These are phyloP conservation scores for Podila clonocystis DNA, from an alignment of 192 early-diverging fungal genomes.

Conservation along the genomic window DNA sequence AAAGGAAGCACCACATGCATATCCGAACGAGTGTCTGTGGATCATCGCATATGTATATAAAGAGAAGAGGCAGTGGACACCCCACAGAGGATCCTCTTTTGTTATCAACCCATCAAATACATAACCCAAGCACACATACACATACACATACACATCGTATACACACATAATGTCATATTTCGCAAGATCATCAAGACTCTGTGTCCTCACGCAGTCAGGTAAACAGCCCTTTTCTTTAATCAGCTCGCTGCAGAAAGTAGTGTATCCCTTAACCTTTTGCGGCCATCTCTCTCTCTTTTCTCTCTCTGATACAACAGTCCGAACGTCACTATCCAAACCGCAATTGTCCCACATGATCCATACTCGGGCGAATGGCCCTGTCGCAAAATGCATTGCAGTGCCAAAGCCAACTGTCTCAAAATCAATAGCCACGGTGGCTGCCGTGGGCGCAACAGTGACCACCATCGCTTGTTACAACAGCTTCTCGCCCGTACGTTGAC, in stretches of 20 bases:
- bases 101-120: too few relatives aligned
- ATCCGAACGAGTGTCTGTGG: too few relatives aligned
- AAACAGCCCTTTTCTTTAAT: neutral
- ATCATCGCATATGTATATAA: too few relatives aligned
- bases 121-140: neutral
- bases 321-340: neutral
- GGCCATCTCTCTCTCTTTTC: neutral
- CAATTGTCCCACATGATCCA: neutral
- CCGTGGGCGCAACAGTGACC: neutral
- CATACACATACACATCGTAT: neutral
- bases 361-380: neutral
- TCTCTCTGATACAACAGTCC: neutral
- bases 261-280: neutral
- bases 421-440: neutral
- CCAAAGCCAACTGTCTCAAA: neutral
- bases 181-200: slow-evolving; percentile 1
- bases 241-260: neutral
- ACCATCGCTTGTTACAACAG: slow-evolving; percentile 1
- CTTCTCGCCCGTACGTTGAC: neutral
- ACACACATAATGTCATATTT: slow-evolving; percentile 1
- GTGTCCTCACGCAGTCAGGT: neutral
- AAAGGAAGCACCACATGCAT: too few relatives aligned
- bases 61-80: too few relatives aligned
- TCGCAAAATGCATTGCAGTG: neutral
- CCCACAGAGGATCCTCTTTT: too few relatives aligned